Base-by-base conservation (phyloP, 208 protist species). In the Trypanosoma mega region DNA sequence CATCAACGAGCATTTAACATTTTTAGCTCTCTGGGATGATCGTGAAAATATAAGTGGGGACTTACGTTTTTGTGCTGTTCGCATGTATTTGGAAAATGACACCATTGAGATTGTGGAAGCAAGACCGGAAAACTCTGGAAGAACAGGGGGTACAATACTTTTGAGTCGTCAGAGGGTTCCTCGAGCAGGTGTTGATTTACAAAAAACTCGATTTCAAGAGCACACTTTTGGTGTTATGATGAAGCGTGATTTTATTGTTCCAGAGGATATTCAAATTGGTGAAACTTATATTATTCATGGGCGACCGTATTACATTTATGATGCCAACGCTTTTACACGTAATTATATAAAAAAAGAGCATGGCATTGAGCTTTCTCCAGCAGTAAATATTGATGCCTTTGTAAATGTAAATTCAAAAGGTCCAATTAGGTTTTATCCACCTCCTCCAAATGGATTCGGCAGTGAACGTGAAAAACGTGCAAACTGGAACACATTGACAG, bases 391-490 rank as follows among this genome's bases (percentile, higher is more conserved):
- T 64, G 33, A 58, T 16, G 71, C 76, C 2, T 85, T 94, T 57
- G 48, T 81, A n/a, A 57, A 72, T 11, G 46, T 58, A 7, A 71
- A 80, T 34, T 68, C 77, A 65, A 76, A 82, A 30, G 36, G 30
- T 16, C 63, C 58, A 3, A 58, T 88, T 24, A 61, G 76, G 14
- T 92, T 92, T 48, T 87, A 92, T 59, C 84, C 88, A 8, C 94
- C 94, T n/a, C 85, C 90, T 46, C 88, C 88, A 24, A 93, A 92
- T 69, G 88, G 89, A 1, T 93, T 96, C 72, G 91, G 92, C 6
- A 90, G 82, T 33, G 85, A 97, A 52, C 69, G 71, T 54, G 93
- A 96, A 63, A 80, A 79, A 20, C 76, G 92, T 26, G 78, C 69
- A 26, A 93, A 79, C 45, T 93, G 83, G 86, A 60, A 91, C 7